phyloP scores from a whole-genome alignment of 257 asterid genomes.

The Verbena officinalis region DNA sequence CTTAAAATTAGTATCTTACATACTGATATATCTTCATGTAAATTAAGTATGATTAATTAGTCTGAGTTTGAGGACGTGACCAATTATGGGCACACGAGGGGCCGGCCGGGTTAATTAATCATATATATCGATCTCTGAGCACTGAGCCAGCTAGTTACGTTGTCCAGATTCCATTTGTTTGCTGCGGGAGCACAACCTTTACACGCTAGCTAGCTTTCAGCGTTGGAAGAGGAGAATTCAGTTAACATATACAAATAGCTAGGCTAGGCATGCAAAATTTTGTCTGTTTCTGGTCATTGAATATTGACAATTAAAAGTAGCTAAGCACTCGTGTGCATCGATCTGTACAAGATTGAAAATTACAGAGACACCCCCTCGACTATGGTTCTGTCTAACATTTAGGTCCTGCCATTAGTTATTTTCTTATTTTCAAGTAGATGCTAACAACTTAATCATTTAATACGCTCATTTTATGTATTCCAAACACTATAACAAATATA shows the following conservation, averaged over 20 bases:
- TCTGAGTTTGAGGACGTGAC: too few species aligned
- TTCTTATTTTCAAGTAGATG: too few species aligned
- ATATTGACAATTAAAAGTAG: background rate
- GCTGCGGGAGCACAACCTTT: slow-evolving; percentile 21
- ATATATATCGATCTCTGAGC: too few species aligned
- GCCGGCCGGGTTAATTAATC: slow-evolving; percentile 16
- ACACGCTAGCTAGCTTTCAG: slow-evolving; percentile 18
- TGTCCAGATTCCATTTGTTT: slow-evolving; percentile 35
- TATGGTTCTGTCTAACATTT: too few species aligned
- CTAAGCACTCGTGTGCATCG: slow-evolving; percentile 32
- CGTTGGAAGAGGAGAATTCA: background rate
- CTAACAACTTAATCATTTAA: too few species aligned
- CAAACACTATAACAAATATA: background rate
- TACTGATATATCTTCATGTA: background rate
- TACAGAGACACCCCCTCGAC: slow-evolving; percentile 9
- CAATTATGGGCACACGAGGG: slow-evolving; percentile 31
- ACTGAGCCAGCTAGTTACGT: too few species aligned
- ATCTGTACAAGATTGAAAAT: slow-evolving; percentile 26
- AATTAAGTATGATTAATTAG: too few species aligned
- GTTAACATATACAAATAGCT: too few species aligned
- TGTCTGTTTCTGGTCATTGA: slow-evolving; percentile 28
- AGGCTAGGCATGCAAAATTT: background rate
- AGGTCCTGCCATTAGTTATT: too few species aligned
- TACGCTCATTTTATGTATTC: too few species aligned
- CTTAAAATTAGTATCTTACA: background rate